Base-by-base conservation (phyloP, 2,329 filamentous ascomycete genomes). In the Xylariomycetidae sp. region DNA sequence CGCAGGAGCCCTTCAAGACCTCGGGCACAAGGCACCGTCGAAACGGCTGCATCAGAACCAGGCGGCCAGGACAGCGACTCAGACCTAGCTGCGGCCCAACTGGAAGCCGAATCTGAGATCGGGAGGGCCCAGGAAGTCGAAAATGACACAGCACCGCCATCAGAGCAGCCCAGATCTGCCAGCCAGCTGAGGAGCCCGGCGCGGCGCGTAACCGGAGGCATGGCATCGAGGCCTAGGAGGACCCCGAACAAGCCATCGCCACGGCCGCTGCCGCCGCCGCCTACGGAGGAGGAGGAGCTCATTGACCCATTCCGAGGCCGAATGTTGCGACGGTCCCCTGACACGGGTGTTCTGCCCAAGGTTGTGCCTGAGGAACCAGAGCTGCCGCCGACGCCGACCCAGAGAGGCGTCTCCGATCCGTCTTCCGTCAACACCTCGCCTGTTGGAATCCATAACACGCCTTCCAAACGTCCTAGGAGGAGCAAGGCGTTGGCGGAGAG, bases 401-500 rank as follows among this genome's bases (percentile, higher is more conserved):
- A 70, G 29, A 61, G 59, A 23, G 66, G 65, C 4, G 56, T 68
- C 10, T 58, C 60, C 2, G 75, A 79, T 37, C 65, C 70, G 9
- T 38, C 50, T 0, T 60, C 72, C 1, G 63, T 74, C 18, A 71
- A 67, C 26, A 72, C 71, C 3, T 73, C 73, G 6, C 72, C 75
- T 1, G 53, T 61, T 14, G 77, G 76, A 1, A 80, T 81, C 18
- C 76, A 79, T 38, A 68, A 69, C 31, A 76, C 72, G 10, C 74
- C 76, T 0, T 73, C 70, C 15, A 72, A 65, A 38, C 59, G 61
- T 19, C 60, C 62, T 3, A 64, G 64, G 46, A 62, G 67, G 45
- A 64, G 58, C 38, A 63, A 54, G 34, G 52, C 51, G 2, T 51
- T 63, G 28, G 55, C 57, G 1, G 56, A 57, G 33, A 61, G 43